Evolutionary conservation across 73 alveolate genomes (phyloP), one percentile per base, ranked within the genome.

Genomic region (Paraurostyla sp.): DNA sequence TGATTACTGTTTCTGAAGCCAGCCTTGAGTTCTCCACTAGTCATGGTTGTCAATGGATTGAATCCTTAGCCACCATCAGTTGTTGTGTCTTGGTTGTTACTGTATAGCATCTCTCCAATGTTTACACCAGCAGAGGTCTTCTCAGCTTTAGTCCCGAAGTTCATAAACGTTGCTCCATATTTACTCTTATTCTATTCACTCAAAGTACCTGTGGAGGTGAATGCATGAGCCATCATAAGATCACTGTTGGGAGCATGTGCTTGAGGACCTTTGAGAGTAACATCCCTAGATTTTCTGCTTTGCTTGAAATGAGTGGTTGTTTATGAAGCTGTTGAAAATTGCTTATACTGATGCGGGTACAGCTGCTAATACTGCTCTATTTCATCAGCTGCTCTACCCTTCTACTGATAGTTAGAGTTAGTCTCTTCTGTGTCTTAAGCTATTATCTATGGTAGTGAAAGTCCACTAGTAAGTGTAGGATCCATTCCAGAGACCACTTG

Each of bases 381-480:
- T n/a, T n/a, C n/a, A n/a, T 69, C 11, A 69, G 23, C 22, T 43
- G 42, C 32, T 46, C 40, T 16, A 69, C 40, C 40, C 23, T 32
- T 11, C 16, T 36, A 15, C 9, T 2, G 27, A 11, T 69, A 33
- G 38, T 16, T 69, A 40, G 73, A 15, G 16, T 36, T 40, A 25
- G 7, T 43, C 49, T 36, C 80, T 54, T 78, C 80, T 9, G 9
- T 45, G 16, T 46, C 89, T 3, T 18, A 3, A 13, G 54, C 27
- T 18, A 23, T 52, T 3, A 50, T 52, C 0, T 78, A 76, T 9
- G 89, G 89, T 15, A 78, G 46, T 20, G 89, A 78, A 2, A 78
- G 38, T 54, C 89, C 89, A 52, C 89, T 78, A 7, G 89, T 78
- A 46, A 78, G 6, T 36, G 78, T 78, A 2, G 76, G 43, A 11